Evolutionary conservation across 2,329 filamentous ascomycete genomes (phyloP), one percentile per base, ranked within the genome.

Genomic region (Fusarium bulbicola): DNA sequence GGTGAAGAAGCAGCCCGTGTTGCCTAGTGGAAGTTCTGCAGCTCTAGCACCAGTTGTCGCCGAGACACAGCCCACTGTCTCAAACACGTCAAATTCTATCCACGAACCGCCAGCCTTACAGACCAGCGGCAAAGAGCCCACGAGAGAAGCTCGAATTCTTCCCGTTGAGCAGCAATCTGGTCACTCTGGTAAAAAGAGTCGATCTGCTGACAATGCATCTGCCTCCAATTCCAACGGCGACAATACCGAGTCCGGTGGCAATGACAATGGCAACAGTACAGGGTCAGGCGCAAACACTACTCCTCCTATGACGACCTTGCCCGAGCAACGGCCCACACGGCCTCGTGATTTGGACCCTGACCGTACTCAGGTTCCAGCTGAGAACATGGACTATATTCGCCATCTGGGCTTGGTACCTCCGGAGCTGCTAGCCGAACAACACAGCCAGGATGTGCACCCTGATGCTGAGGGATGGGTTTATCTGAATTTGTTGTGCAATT

Each of bases 381-480:
- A 96, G 4, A 97, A 96, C 70, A 90, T 96, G 81, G 87, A 93
- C 13, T 95, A 95, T 77, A 93, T 95, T 73, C 90, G 91, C 12
- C 93, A 94, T 80, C 84, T 95, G 18, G 92, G 92, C 16, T 85
- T 94, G 15, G 83, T 89, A 1, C 90, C 90, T 1, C 90, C 90
- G 0, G 86, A 92, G 53, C 79, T 89, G 5, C 74, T 85, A 15
- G 83, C 83, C 15, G 82, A 84, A 5, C 83, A 84, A 21, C 84
- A 82, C 24, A 62, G 46, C 5, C 32, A 81, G 6, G 86, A 90
- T 58, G 88, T 90, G 16, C 86, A 87, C 20, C 86, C 90, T 1
- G 91, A 92, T 61, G 85, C 86, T 1, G 90, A 94, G 32, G 93
- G 93, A 9, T 96, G 93, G 93, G 90, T 95, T 1, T 95, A 95